Percentiles rank a stretch among this genome's conserved stretches.
Conservation (phyloP, 1,284 basidiomycete genomes). For the Ustilago tritici region DNA sequence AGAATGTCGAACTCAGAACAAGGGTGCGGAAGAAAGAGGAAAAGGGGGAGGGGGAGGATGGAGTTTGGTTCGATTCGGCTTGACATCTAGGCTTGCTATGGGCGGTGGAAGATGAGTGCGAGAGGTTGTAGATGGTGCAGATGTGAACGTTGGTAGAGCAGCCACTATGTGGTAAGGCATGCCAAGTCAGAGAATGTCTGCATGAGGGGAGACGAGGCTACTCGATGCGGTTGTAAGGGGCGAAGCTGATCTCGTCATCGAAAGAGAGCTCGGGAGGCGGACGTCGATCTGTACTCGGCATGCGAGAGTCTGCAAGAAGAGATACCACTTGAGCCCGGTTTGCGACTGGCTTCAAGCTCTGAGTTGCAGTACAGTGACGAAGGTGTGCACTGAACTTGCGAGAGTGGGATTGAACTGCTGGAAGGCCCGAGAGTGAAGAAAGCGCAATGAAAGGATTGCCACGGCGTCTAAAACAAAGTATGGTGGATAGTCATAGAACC, state of each 20-base stretch:
- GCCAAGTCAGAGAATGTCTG: background rate
- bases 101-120: background rate
- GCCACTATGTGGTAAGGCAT: constrained; percentile 13
- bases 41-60: background rate
- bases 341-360: background rate
- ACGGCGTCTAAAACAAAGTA: constrained; percentile 18
- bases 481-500: constrained; percentile 45
- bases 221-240: constrained; percentile 10
- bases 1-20: background rate
- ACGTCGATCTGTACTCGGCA: constrained; percentile 18
- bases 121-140: background rate
- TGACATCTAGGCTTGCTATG: constrained; percentile 14
- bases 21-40: background rate
- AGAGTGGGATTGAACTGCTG: background rate
- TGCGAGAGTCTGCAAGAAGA: background rate
- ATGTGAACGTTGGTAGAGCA: constrained; percentile 33
- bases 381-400: background rate
- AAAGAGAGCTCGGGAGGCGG: constrained; percentile 7
- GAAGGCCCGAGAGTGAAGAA: background rate
- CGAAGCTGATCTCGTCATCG: background rate
- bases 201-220: background rate
- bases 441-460: background rate
- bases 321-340: background rate
- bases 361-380: background rate
- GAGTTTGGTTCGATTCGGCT: constrained; percentile 18